Percentiles rank a stretch among this genome's conserved stretches.
phyloP scores from a whole-genome alignment of 306 rosid species.

The Cucumis hystrix region DNA sequence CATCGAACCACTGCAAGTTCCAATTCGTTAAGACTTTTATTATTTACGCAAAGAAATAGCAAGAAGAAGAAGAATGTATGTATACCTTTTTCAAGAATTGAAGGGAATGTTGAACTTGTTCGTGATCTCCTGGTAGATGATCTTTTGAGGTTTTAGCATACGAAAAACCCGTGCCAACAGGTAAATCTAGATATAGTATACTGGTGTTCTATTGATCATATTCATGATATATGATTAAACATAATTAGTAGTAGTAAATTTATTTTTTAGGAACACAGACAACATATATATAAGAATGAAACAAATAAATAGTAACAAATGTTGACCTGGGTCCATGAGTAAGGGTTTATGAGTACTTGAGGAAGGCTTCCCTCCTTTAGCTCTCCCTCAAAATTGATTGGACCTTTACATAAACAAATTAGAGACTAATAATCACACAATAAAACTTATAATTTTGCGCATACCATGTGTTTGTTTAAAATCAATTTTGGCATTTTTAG shows the following conservation, averaged over 20 bases:
- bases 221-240: neutral
- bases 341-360: conserved; percentile 21
- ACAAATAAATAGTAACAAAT: neutral
- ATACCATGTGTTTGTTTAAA: too few relatives aligned
- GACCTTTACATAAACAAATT: conserved; percentile 22
- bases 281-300: too few relatives aligned
- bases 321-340: conserved; percentile 65
- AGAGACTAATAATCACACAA: too few relatives aligned
- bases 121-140: conserved; percentile 22
- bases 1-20: too few relatives aligned
- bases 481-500: too few relatives aligned
- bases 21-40: too few relatives aligned
- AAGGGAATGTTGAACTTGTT: conserved; percentile 20
- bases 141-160: conserved; percentile 23
- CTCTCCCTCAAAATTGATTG: conserved; percentile 26
- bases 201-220: conserved; percentile 25
- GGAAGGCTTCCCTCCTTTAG: conserved; percentile 43
- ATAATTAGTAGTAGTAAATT: too few relatives aligned
- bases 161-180: conserved; percentile 56
- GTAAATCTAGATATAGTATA: conserved; percentile 51
- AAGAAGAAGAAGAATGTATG: too few relatives aligned
- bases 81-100: conserved; percentile 41
- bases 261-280: too few relatives aligned
- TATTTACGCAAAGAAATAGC: too few relatives aligned
- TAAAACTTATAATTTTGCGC: too few relatives aligned